A percentile compares a stretch with the other conserved stretches of the same genome.
Conservation (phyloP, 2,329 filamentous ascomycete species). For the Verticillium isaacii region DNA sequence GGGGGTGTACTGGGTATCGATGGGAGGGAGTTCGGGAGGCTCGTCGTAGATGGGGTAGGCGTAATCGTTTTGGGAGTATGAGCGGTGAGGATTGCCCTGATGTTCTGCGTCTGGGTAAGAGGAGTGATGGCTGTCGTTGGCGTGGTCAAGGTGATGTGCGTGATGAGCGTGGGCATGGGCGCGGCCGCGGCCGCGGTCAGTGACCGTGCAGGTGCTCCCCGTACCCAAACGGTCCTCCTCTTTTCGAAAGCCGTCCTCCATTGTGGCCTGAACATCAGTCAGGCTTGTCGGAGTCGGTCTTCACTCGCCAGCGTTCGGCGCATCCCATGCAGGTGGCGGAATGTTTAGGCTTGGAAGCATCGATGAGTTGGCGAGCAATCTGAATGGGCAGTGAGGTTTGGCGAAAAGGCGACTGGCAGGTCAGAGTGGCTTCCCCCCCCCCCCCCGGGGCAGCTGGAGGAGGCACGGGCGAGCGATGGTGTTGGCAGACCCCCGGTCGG, state of each 20-base stretch:
- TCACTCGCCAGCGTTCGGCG: conserved; percentile 34
- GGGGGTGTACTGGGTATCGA: conserved; percentile 17
- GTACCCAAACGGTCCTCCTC: conserved; percentile 33
- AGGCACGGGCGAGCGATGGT: not conserved
- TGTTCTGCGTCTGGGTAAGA: conserved; percentile 20
- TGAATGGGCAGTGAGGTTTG: conserved; percentile 25
- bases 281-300: conserved; percentile 31
- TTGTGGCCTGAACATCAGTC: conserved; percentile 41
- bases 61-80: conserved; percentile 19
- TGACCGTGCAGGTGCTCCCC: conserved; percentile 14
- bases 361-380: conserved; percentile 39
- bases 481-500: not conserved
- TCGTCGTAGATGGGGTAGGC: conserved; percentile 17
- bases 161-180: conserved; percentile 22
- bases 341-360: conserved; percentile 35
- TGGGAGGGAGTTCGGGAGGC: conserved; percentile 12
- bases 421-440: not conserved
- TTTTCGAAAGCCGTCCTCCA: conserved; percentile 42
- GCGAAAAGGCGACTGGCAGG: conserved; percentile 12
- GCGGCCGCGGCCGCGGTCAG: conserved; percentile 5
- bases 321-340: conserved; percentile 34
- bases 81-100: conserved; percentile 11
- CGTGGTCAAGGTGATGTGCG: conserved; percentile 15
- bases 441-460: not conserved
- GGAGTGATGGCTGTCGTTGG: conserved; percentile 17